A percentile compares a stretch with the other conserved stretches of the same genome.
Conservation (phyloP, 78 protist genomes). For the Dictyostelium brefeldianum region DNA sequence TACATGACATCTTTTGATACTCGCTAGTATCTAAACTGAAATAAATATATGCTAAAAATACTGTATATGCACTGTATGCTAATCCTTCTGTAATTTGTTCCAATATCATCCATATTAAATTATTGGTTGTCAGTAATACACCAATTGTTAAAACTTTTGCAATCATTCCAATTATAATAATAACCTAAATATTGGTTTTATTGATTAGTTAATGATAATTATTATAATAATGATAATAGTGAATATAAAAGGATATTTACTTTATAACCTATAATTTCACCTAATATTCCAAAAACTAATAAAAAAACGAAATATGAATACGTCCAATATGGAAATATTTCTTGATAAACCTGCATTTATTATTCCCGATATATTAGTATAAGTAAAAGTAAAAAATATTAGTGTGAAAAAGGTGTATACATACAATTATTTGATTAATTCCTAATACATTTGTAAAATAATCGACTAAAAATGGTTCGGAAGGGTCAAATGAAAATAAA, state of each 20-base stretch:
- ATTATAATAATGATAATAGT: neutral
- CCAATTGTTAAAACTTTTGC: constrained; percentile 10
- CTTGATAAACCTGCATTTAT: constrained; percentile 16
- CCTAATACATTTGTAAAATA: constrained; percentile 58
- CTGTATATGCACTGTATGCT: constrained; percentile 51
- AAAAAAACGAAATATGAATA: constrained; percentile 48
- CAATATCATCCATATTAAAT: constrained; percentile 32
- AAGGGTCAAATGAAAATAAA: constrained; percentile 54
- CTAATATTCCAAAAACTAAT: constrained; percentile 57
- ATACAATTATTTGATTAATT: constrained; percentile 12
- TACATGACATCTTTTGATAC: constrained; percentile 54
- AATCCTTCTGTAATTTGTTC: constrained; percentile 65
- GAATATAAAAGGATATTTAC: neutral
- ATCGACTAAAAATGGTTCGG: constrained; percentile 61
- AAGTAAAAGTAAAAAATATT: neutral
- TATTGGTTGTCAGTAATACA: constrained; percentile 24
- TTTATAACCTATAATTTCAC: constrained; percentile 65
- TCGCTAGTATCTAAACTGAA: constrained; percentile 44
- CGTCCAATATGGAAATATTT: constrained; percentile 58
- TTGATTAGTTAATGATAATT: neutral
- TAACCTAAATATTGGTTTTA: neutral
- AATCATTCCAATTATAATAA: constrained; percentile 63
- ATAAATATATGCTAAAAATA: constrained; percentile 53
- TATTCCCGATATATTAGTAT: neutral
- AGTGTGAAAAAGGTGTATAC: neutral